A percentile compares a stretch with the other conserved stretches of the same genome.
These are phyloP conservation scores for Leccinum imitatum DNA, from an alignment of 768 basidiomycete genomes.

Conservation along the genomic window DNA sequence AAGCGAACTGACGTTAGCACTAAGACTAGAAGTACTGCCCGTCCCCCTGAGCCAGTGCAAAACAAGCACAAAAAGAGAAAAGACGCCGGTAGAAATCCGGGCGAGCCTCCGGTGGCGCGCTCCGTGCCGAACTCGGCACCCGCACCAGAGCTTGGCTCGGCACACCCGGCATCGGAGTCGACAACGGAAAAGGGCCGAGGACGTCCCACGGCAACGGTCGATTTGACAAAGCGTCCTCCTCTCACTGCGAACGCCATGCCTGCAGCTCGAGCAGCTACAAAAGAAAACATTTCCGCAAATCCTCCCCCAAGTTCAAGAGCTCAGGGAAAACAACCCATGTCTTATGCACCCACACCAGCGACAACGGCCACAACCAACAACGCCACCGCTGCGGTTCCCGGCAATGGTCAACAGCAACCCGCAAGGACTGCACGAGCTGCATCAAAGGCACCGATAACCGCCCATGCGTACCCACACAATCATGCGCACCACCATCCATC, in stretches of 20 bases:
- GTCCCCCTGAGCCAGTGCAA: slow-evolving; percentile 25
- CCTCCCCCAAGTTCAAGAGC: slow-evolving; percentile 77
- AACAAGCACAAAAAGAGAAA: slow-evolving; percentile 49
- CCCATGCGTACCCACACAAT: slow-evolving; percentile 50
- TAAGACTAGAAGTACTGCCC: slow-evolving; percentile 30
- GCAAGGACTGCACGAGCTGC: slow-evolving; percentile 46
- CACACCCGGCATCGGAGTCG: slow-evolving; percentile 33
- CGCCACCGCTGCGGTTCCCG: slow-evolving; percentile 31
- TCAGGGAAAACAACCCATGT: slow-evolving; percentile 92
- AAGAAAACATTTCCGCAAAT: slow-evolving; percentile 35
- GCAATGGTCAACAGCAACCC: slow-evolving; percentile 35
- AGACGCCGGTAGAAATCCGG: slow-evolving; percentile 24
- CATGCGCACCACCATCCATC: slow-evolving; percentile 56
- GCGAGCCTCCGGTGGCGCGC: slow-evolving; percentile 25
- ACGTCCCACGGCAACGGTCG: slow-evolving; percentile 33
- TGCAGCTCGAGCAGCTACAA: slow-evolving; percentile 39
- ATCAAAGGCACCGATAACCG: slow-evolving; percentile 57
- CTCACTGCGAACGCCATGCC: slow-evolving; percentile 44
- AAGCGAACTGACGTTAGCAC: slow-evolving; percentile 20
- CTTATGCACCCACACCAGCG: slow-evolving; percentile 43
- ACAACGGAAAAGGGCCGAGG: slow-evolving; percentile 33
- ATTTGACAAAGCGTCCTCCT: slow-evolving; percentile 40
- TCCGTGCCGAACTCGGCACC: slow-evolving; percentile 31
- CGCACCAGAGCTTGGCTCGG: slow-evolving; percentile 21
- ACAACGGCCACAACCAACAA: slow-evolving; percentile 32